These are phyloP conservation scores for Tulasnella sp. DNA, from an alignment of 768 basidiomycete genomes.

Conservation along the genomic window DNA sequence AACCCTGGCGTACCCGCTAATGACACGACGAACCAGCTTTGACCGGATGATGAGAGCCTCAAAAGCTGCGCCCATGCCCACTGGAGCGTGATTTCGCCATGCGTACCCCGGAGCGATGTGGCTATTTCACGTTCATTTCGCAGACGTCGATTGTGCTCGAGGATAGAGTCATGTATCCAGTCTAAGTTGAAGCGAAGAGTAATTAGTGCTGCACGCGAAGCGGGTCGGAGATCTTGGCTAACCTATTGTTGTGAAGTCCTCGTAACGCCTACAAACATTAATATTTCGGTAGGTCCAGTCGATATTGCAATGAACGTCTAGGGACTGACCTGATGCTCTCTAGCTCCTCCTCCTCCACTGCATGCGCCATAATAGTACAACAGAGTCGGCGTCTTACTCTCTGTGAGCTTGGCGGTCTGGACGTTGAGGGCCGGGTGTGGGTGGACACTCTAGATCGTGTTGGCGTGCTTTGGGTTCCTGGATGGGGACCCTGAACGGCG, in stretches of 20 bases:
- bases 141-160: slow-evolving; percentile 72
- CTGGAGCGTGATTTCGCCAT: slow-evolving; percentile 38
- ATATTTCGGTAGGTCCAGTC: slow-evolving; percentile 16
- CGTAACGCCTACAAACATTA: slow-evolving; percentile 55
- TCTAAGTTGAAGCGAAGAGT: slow-evolving; percentile 36
- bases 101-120: slow-evolving; percentile 34
- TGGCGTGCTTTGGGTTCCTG: background rate
- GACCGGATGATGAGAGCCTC: slow-evolving; percentile 53
- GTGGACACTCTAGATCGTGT: background rate
- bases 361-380: background rate
- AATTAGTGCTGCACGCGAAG: slow-evolving; percentile 15
- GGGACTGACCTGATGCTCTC: slow-evolving; percentile 48
- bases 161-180: slow-evolving; percentile 93
- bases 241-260: slow-evolving; percentile 95
- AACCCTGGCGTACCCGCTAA: slow-evolving; percentile 62
- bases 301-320: background rate
- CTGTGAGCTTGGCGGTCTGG: background rate
- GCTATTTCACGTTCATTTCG: slow-evolving; percentile 42
- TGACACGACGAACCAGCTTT: slow-evolving; percentile 87
- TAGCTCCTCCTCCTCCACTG: slow-evolving; percentile 44
- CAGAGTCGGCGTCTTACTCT: background rate
- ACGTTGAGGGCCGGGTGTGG: background rate
- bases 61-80: slow-evolving; percentile 54
- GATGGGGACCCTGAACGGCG: slow-evolving; percentile 1
- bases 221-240: slow-evolving; percentile 20